Conservation (phyloP, 805 yeast genomes). For the Blastobotrys mokoenaii region DNA sequence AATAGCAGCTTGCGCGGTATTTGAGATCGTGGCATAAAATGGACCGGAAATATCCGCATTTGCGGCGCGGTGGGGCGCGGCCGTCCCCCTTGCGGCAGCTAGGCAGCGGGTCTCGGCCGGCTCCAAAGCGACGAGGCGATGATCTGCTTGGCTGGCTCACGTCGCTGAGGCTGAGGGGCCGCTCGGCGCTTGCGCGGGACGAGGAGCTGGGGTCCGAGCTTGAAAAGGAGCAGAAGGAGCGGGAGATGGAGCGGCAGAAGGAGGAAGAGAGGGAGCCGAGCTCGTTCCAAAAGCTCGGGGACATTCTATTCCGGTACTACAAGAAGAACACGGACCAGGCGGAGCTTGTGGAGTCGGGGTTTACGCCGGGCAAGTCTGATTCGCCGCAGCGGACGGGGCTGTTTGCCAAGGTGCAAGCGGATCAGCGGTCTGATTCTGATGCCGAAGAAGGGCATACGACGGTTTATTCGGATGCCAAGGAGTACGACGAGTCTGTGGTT, state of each 20-base stretch:
- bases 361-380: not conserved
- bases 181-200: not conserved
- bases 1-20: not conserved
- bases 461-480: not conserved
- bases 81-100: not conserved
- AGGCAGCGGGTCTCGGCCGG: not conserved
- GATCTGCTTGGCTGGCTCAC: conserved; percentile 12
- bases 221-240: conserved; percentile 7
- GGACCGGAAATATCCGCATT: not conserved
- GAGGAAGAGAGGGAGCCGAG: conserved; percentile 2
- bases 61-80: not conserved
- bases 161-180: conserved; percentile 7
- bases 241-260: not conserved
- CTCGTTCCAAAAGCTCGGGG: conserved; percentile 8
- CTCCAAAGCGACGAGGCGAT: not conserved
- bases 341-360: not conserved
- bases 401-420: not conserved
- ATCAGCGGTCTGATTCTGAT: not conserved
- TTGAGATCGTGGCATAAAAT: not conserved
- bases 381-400: not conserved
- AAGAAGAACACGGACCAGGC: not conserved
- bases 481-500: conserved; percentile 1
- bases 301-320: conserved; percentile 5
- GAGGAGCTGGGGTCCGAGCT: conserved; percentile 5
- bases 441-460: not conserved